Evolutionary conservation across 2,329 filamentous ascomycete species (phyloP), one percentile per base, ranked within the genome.

Genomic region (Dothideomycetes sp.): DNA sequence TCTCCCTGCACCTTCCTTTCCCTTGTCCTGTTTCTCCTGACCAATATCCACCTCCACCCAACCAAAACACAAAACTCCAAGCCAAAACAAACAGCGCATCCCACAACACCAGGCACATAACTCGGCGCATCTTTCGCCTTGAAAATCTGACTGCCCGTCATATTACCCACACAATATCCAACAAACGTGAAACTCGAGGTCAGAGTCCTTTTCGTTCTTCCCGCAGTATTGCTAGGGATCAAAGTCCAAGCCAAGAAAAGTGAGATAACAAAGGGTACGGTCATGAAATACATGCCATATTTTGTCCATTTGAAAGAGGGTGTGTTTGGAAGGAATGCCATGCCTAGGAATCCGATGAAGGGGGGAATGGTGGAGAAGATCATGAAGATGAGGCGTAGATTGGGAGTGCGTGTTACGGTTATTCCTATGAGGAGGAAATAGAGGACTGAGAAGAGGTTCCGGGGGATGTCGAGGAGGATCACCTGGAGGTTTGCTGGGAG

Each of bases 151-250:
- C 61, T 63, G 4, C 67, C 66, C 3, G 58, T 58, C 60, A 69
- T 69, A 48, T 69, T 70, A 2, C 67, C 67, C 3, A 66, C 63
- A 39, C 66, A 69, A 48, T 69, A 70, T 8, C 54, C 65, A 5
- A 67, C 56, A 38, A 70, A 68, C 1, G 66, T 65, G 27, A 67
- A 62, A 3, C 64, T 65, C 12, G 59, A 64, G 10, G 63, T 64
- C 28, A 69, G 51, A 3, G 66, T 68, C 18, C 66, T 63, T 48
- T 70, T 70, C 0, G 67, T 70, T 6, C 64, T 58, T 6, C 67
- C 67, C 4, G 64, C 64, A 4, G 66, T 58, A 48, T 70, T 70
- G 23, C 63, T 65, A 0, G 66, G 64, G 33, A 69, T 56, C 11
- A 60, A 25, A 4, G 53, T 59, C 57, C 56, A 60, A 6, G 48